Evolutionary conservation across 2,329 filamentous ascomycete genomes (phyloP).

Genomic region (Neocatenulostroma microsporum): DNA sequence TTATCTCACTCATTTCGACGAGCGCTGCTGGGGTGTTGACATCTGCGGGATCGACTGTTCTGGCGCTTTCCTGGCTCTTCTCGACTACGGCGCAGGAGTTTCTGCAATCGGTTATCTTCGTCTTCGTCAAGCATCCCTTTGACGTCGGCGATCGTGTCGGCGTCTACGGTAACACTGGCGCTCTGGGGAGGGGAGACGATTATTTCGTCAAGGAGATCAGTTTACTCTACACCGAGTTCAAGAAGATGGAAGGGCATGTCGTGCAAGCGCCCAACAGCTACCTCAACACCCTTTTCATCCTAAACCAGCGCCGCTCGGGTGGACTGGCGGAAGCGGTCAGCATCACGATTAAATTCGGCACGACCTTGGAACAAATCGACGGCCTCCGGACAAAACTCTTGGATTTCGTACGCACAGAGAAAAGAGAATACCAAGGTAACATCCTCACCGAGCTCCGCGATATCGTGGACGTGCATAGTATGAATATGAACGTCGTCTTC

Average conservation of each 20-base stretch:
- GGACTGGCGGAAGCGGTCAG: slow-evolving; percentile 79
- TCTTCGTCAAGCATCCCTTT: slow-evolving; percentile 95
- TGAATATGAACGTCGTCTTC: slow-evolving; percentile 87
- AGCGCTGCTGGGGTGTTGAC: slow-evolving; percentile 88
- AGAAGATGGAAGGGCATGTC: slow-evolving; percentile 95
- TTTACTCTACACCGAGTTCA: slow-evolving; percentile 91
- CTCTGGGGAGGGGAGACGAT: slow-evolving; percentile 71
- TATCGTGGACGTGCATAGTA: slow-evolving; percentile 73
- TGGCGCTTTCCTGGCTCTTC: slow-evolving; percentile 88
- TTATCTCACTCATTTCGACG: slow-evolving; percentile 80
- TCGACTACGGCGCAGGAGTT: slow-evolving; percentile 92
- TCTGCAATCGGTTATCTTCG: slow-evolving; percentile 85
- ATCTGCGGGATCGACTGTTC: slow-evolving; percentile 76
- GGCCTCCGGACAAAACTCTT: slow-evolving; percentile 70
- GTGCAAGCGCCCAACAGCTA: slow-evolving; percentile 94
- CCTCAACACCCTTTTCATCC: slow-evolving; percentile 79
- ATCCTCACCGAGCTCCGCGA: slow-evolving; percentile 77
- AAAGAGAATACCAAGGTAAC: slow-evolving; percentile 79
- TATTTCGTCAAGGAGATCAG: slow-evolving; percentile 96
- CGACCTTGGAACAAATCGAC: slow-evolving; percentile 73
- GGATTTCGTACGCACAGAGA: slow-evolving; percentile 75
- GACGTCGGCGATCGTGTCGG: slow-evolving; percentile 91
- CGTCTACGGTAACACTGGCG: slow-evolving; percentile 82
- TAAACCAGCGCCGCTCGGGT: slow-evolving; percentile 87
- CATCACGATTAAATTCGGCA: slow-evolving; percentile 81